Evolutionary conservation across 768 basidiomycete species (phyloP).

Genomic region (Russula sp.): DNA sequence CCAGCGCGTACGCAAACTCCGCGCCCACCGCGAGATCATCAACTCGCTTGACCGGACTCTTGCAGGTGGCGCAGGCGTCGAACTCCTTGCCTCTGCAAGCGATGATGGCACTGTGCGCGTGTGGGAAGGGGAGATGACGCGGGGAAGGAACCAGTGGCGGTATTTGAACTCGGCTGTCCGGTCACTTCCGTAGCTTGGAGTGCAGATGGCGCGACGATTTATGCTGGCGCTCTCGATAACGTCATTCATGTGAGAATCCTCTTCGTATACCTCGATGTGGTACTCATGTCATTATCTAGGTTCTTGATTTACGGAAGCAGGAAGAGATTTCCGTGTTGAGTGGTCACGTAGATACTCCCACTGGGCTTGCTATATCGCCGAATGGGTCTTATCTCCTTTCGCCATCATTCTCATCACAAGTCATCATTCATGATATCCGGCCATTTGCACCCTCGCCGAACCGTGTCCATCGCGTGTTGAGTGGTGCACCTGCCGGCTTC

Average conservation of each 20-base stretch:
- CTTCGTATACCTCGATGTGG: not conserved
- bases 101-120: constrained; percentile 91
- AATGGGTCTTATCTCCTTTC: constrained; percentile 85
- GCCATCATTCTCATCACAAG: constrained; percentile 85
- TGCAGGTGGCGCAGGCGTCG: constrained; percentile 77
- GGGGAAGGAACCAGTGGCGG: constrained; percentile 67
- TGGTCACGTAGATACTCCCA: constrained; percentile 91
- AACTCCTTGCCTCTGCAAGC: constrained; percentile 81
- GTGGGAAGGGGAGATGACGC: constrained; percentile 88
- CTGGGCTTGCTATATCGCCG: constrained; percentile 89
- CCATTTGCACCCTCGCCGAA: constrained; percentile 88
- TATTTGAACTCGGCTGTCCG: constrained; percentile 83
- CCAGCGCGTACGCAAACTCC: constrained; percentile 72
- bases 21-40: constrained; percentile 88
- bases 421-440: constrained; percentile 87
- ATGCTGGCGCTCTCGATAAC: constrained; percentile 92
- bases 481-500: constrained; percentile 91
- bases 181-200: constrained; percentile 93
- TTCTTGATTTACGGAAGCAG: constrained; percentile 86
- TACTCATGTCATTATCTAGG: constrained; percentile 42
- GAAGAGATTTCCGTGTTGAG: constrained; percentile 74
- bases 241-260: constrained; percentile 78
- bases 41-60: constrained; percentile 86
- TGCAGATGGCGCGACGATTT: constrained; percentile 84
- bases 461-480: constrained; percentile 72